These are phyloP conservation scores for Dryas octopetala DNA, from an alignment of 306 rosid species.

Conservation along the genomic window DNA sequence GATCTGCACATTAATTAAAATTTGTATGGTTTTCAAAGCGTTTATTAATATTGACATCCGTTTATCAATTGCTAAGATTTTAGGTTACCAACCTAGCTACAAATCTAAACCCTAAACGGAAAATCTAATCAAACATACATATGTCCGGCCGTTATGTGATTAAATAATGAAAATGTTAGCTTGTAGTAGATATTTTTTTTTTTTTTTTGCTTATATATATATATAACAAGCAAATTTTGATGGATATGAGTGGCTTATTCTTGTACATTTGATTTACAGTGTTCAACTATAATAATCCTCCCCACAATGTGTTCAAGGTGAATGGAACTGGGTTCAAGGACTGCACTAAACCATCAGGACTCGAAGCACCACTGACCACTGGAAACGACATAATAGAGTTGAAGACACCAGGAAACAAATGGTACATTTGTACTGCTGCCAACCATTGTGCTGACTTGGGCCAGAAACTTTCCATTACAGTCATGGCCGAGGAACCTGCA, in stretches of 20 bases:
- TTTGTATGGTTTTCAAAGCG: too few relatives aligned
- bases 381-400: constrained; percentile 24
- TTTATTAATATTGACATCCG: too few relatives aligned
- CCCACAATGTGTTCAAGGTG: constrained; percentile 29
- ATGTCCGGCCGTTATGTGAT: too few relatives aligned
- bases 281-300: constrained; percentile 10
- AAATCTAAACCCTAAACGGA: too few relatives aligned
- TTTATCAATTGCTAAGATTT: too few relatives aligned
- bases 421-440: constrained; percentile 23
- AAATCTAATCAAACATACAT: too few relatives aligned
- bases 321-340: constrained; percentile 16
- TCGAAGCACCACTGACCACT: neutral
- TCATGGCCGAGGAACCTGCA: neutral
- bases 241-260: too few relatives aligned
- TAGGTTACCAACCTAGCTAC: too few relatives aligned
- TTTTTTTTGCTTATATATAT: too few relatives aligned
- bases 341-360: neutral
- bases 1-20: too few relatives aligned
- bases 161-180: too few relatives aligned
- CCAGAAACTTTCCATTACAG: constrained; percentile 21
- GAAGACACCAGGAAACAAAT: constrained; percentile 6
- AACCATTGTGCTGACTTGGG: neutral
- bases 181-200: too few relatives aligned
- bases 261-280: constrained; percentile 8
- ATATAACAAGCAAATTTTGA: neutral